Evolutionary conservation across 441 rosid species (phyloP), one percentile per base, ranked within the genome.

Genomic region (Hura crepitans): DNA sequence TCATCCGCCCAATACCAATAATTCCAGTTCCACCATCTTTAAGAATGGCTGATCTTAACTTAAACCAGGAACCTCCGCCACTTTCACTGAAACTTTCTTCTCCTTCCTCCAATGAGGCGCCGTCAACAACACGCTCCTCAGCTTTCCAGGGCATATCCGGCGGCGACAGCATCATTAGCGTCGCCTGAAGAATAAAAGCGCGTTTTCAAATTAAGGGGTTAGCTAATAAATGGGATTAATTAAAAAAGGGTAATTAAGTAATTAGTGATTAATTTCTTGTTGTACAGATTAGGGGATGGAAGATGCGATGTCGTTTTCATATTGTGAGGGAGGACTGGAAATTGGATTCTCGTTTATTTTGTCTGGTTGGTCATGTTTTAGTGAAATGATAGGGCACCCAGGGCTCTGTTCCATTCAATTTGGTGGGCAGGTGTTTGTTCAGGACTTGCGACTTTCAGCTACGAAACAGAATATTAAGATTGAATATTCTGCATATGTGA

Each of bases 111-210:
- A 85, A 77, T 11, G 90, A 85, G 28, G 65, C 83, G 46, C 73
- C 82, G 64, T 27, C 86, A 33, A 13, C 72, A 39, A 2, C 25
- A 15, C 84, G 0, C 74, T 80, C 88, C 2, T 82, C 88, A n/a
- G 72, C 74, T 10, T 89, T 89, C 58, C 83, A 84, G 87, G 66
- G 80, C 60, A 84, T 87, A 81, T 79, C 94, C 47, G 77, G 85
- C 55, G 86, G 97, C 13, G 92, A 88, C 71, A 92, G 81, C 80
- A 86, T 85, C 69, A 90, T 90, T 68, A 90, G 87, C 63, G 92
- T 90, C 43, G 96, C 96, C 66, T 92, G 85, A 90, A 77, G 69
- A 70, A 74, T n/a, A 54, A 25, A 31, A 58, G 27, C 25, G 67
- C 18, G 42, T 51, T 2, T 5, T 7, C 4, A 35, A 31, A 8